Percentiles rank a stretch among this genome's conserved stretches.
Conservation (phyloP, 129 eudicot genomes). For the carrot (Daucus carota) region DNA sequence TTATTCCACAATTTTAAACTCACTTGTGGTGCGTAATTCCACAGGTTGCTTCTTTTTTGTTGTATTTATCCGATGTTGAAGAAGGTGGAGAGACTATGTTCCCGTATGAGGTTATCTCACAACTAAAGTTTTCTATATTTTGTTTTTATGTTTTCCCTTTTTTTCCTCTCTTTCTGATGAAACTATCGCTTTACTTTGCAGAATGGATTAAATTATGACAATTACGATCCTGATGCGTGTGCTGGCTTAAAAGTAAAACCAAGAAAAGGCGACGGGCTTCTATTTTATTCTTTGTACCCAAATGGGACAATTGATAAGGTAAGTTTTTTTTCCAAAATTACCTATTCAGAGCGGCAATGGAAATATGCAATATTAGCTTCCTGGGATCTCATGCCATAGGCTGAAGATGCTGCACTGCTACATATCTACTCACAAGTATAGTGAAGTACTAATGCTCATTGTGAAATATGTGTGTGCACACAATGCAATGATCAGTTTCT, state of each 20-base stretch:
- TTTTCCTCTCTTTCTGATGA: not conserved
- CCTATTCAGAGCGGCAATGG: too few relatives aligned
- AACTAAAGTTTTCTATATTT: too few relatives aligned
- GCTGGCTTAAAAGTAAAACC: slow-evolving; percentile 52
- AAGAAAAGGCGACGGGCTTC: slow-evolving; percentile 48
- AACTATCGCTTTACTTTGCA: not conserved
- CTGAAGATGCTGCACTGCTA: too few relatives aligned
- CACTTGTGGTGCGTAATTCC: not conserved
- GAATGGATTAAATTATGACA: slow-evolving; percentile 10
- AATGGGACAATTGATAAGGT: slow-evolving; percentile 46
- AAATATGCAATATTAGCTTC: too few relatives aligned
- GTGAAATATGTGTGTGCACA: too few relatives aligned
- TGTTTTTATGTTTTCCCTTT: too few relatives aligned
- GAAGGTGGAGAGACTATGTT: slow-evolving; percentile 57
- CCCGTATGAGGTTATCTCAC: slow-evolving; percentile 32
- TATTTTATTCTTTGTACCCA: slow-evolving; percentile 36
- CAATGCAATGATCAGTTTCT: too few relatives aligned
- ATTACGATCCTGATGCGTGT: slow-evolving; percentile 33
- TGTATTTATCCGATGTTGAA: slow-evolving; percentile 47
- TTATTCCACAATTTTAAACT: not conserved
- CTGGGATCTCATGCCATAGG: too few relatives aligned
- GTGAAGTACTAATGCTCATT: too few relatives aligned
- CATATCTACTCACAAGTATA: too few relatives aligned
- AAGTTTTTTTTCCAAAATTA: not conserved
- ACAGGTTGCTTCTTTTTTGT: slow-evolving; percentile 45